phyloP scores from a whole-genome alignment of 768 basidiomycete species.

The Panus rudis region DNA sequence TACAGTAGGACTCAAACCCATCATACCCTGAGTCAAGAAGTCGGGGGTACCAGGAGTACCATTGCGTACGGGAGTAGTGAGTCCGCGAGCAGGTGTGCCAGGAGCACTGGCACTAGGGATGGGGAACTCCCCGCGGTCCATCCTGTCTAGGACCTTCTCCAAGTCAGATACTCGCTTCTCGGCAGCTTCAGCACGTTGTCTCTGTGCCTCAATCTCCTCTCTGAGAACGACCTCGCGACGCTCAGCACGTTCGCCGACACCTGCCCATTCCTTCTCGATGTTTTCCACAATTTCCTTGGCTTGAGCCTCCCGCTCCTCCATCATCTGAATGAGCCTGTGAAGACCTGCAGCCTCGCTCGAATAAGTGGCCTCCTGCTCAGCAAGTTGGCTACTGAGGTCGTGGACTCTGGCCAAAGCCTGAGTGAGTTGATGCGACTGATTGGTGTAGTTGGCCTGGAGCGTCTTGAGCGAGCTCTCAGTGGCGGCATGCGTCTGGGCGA shows the following conservation, averaged over 20 bases:
- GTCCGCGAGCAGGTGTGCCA: conserved; percentile 24
- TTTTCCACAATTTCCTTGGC: conserved; percentile 75
- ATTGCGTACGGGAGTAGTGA: conserved; percentile 40
- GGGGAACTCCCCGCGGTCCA: conserved; percentile 69
- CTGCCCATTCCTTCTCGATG: conserved; percentile 79
- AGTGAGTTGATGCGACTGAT: conserved; percentile 69
- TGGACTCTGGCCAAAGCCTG: conserved; percentile 72
- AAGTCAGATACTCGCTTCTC: conserved; percentile 70
- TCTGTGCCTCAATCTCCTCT: conserved; percentile 70
- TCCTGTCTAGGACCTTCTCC: conserved; percentile 62
- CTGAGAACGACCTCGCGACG: conserved; percentile 57
- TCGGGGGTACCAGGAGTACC: conserved; percentile 34
- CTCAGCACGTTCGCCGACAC: conserved; percentile 62
- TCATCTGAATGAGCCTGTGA: conserved; percentile 69
- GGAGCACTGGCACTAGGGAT: conserved; percentile 32
- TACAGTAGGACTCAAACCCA: conserved; percentile 81
- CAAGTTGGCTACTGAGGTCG: conserved; percentile 68
- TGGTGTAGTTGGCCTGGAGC: conserved; percentile 62
- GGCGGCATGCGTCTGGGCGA: conserved; percentile 60
- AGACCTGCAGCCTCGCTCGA: conserved; percentile 69
- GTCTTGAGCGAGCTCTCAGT: conserved; percentile 64
- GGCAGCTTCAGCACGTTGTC: conserved; percentile 55
- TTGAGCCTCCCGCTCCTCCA: conserved; percentile 85
- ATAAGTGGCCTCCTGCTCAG: conserved; percentile 81
- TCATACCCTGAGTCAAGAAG: conserved; percentile 44